Evolutionary conservation across 164 flowering plant genomes (phyloP).

Genomic region (Cinnamomum micranthum): DNA sequence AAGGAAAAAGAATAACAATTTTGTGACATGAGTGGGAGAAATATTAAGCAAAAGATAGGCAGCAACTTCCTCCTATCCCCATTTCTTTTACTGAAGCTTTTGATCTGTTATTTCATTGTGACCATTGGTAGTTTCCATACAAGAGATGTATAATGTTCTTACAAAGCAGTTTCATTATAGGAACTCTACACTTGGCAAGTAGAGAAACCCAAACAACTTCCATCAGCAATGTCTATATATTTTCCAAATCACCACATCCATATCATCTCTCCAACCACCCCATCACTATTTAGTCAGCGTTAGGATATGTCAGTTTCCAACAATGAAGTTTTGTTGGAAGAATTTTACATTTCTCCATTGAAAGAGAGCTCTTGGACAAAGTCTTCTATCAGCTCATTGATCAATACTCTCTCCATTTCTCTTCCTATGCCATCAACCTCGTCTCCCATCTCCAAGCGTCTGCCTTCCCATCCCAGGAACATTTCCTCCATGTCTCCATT

Average conservation of each 20-base stretch:
- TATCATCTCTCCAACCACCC: neutral
- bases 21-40: no score
- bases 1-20: no score
- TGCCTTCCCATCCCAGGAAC: slow-evolving; percentile 6
- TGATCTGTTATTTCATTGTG: neutral
- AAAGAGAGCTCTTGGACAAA: slow-evolving; percentile 2
- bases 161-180: neutral
- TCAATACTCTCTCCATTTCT: slow-evolving; percentile 54
- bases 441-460: slow-evolving; percentile 33
- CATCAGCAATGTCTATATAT: neutral
- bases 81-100: neutral
- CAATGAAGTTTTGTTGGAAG: neutral
- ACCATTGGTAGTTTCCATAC: neutral
- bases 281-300: neutral
- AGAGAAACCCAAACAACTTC: neutral
- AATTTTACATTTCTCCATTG: slow-evolving; percentile 25
- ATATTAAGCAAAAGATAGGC: neutral
- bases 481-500: slow-evolving; percentile 13
- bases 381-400: slow-evolving; percentile 58
- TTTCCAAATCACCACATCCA: neutral
- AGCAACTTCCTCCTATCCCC: neutral
- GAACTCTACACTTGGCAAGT: neutral
- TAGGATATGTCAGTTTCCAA: neutral
- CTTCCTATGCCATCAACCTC: slow-evolving; percentile 50
- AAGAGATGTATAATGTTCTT: neutral